Base-by-base conservation (phyloP, 192 early-diverging fungal species). In the Fimicolochytrium jonesii region DNA sequence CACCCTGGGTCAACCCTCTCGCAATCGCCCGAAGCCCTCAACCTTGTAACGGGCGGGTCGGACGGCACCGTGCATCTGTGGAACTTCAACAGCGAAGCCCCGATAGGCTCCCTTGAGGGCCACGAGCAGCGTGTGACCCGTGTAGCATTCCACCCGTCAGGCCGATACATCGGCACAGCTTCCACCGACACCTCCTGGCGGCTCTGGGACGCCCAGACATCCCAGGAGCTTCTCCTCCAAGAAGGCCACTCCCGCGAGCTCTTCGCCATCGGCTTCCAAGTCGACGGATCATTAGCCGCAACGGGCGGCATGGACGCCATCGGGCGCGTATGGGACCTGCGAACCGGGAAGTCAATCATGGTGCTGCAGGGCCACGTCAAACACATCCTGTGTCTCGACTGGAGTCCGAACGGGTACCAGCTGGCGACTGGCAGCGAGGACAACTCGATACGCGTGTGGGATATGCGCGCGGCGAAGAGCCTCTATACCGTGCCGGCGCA, bases 181-280 rank as follows among this genome's bases (percentile, higher is more conserved):
- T 77, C 84, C 56, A 91, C 82, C 61, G 96, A 98, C 65, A 84
- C 82, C 34, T 91, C 92, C 15, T 98, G 96, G 96, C 79, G 96
- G 45, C 80, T 98, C n/a, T 98, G 93, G 92, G 96, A 98, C 69
- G 77, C 87, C 18, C 83, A 89, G 42, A 83, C 86, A 0, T 72
- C 78, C 36, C 57, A 79, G 31, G 93, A 93, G 55, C 67, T 99
- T 1, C 59, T 99, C 35, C 69, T 91, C 48, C 96, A 99, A 61
- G 91, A 96, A 61, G 96, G 96, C 11, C 96, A 99, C 71, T 89
- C 93, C 15, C 80, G 85, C 25, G 94, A 97, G 73, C 88, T 99
- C 1, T 97, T 93, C 79, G 85, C 88, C 1, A 81, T 99, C 56
- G 83, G 82, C 13, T 95, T 99, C 62, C 96, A 99, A 65, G 66